These are phyloP conservation scores for Apostasia ramifera DNA, from an alignment of 106 monocot genomes.

Conservation along the genomic window DNA sequence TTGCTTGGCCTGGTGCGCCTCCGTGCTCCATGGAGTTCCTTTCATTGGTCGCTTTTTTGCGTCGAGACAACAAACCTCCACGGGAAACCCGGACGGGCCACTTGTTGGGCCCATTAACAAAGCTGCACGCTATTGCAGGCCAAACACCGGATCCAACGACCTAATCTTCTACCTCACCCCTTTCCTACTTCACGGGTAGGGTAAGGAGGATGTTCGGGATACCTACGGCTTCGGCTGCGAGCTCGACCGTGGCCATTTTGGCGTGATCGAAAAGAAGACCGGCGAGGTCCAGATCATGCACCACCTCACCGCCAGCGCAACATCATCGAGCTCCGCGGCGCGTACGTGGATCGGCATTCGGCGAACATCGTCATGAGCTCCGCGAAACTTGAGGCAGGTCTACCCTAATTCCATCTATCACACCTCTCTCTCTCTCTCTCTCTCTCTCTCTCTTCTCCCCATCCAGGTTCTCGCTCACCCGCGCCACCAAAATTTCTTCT, in stretches of 20 bases:
- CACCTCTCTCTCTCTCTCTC: too few relatives aligned
- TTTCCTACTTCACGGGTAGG: constrained; percentile 8
- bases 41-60: too few relatives aligned
- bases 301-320: constrained; percentile 60
- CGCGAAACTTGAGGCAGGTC: constrained; percentile 18
- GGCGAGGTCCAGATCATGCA: constrained; percentile 80
- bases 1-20: too few relatives aligned
- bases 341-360: constrained; percentile 61
- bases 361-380: constrained; percentile 74
- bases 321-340: constrained; percentile 60
- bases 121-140: background rate
- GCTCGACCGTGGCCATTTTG: constrained; percentile 67
- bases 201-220: constrained; percentile 45
- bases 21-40: too few relatives aligned
- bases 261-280: constrained; percentile 31
- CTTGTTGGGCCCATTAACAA: too few relatives aligned
- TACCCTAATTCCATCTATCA: too few relatives aligned
- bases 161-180: too few relatives aligned
- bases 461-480: too few relatives aligned
- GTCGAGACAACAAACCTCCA: too few relatives aligned
- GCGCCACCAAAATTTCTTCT: too few relatives aligned
- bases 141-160: background rate
- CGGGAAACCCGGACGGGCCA: too few relatives aligned
- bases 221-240: constrained; percentile 50
- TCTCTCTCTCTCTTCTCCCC: too few relatives aligned